Evolutionary conservation across 2,329 filamentous ascomycete species (phyloP).

Genomic region (Xylaria sp.): DNA sequence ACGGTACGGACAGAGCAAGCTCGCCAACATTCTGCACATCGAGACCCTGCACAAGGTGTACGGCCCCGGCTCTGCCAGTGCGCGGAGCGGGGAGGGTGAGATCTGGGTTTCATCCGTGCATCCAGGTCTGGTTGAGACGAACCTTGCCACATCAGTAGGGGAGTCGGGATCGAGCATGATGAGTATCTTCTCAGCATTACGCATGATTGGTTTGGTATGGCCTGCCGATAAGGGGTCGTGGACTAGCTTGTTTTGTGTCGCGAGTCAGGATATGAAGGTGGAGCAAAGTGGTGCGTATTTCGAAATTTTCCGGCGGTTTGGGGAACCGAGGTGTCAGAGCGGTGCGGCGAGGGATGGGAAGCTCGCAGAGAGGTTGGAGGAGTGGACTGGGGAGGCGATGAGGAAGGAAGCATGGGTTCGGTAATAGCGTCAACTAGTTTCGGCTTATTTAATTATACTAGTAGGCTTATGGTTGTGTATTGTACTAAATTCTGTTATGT

Average conservation of each 20-base stretch:
- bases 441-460: too few relatives aligned
- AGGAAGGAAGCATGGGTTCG: conserved; percentile 40
- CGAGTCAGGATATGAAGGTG: conserved; percentile 45
- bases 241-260: conserved; percentile 45
- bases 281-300: conserved; percentile 46
- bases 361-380: conserved; percentile 43
- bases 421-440: conserved; percentile 22
- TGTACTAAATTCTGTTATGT: too few relatives aligned
- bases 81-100: conserved; percentile 41
- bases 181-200: conserved; percentile 16
- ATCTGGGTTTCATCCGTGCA: conserved; percentile 48
- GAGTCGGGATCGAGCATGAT: conserved; percentile 17
- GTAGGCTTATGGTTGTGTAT: too few relatives aligned
- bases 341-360: conserved; percentile 41
- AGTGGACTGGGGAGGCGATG: conserved; percentile 43
- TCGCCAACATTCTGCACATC: conserved; percentile 52
- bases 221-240: conserved; percentile 44
- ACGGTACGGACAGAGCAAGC: conserved; percentile 54
- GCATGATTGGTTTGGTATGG: conserved; percentile 33
- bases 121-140: conserved; percentile 47
- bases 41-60: conserved; percentile 44
- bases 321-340: conserved; percentile 43
- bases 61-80: conserved; percentile 40
- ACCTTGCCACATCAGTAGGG: conserved; percentile 29
- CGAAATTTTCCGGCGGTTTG: conserved; percentile 39